Conservation (phyloP, 139 green algal genomes). For the Zygnema circumcarinatum region DNA sequence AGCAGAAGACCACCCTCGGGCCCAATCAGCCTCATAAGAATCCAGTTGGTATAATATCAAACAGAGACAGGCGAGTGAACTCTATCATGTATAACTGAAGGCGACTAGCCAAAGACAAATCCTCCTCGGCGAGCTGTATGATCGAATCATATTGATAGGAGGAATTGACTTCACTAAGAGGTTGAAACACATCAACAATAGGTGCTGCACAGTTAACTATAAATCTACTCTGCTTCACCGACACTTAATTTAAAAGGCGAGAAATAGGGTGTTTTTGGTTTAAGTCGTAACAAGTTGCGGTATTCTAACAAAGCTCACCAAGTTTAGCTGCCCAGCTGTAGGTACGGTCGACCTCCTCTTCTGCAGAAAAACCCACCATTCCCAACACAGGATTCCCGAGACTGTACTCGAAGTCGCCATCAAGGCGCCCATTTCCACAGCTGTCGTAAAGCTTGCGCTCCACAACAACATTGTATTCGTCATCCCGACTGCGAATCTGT, state of each 20-base stretch:
- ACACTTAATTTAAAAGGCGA: not conserved
- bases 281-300: constrained; percentile 19
- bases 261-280: not conserved
- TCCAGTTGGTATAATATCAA: not conserved
- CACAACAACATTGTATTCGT: constrained; percentile 30
- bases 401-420: constrained; percentile 35
- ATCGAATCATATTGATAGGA: too few relatives aligned
- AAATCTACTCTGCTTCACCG: not conserved
- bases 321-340: constrained; percentile 48
- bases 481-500: constrained; percentile 44
- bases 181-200: not conserved
- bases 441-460: constrained; percentile 51
- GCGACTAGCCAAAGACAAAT: not conserved
- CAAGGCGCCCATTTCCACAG: constrained; percentile 36
- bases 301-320: constrained; percentile 31
- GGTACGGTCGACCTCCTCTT: constrained; percentile 5
- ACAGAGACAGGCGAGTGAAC: not conserved
- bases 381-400: not conserved
- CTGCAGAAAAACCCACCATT: not conserved
- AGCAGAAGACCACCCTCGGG: not conserved
- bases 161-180: too few relatives aligned
- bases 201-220: not conserved
- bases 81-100: not conserved
- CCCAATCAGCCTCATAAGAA: not conserved
- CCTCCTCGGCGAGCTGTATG: too few relatives aligned